A percentile compares a stretch with the other conserved stretches of the same genome.
Evolutionary conservation across 2,329 filamentous ascomycete species (phyloP).

Genomic region (Periconia macrospinosa): DNA sequence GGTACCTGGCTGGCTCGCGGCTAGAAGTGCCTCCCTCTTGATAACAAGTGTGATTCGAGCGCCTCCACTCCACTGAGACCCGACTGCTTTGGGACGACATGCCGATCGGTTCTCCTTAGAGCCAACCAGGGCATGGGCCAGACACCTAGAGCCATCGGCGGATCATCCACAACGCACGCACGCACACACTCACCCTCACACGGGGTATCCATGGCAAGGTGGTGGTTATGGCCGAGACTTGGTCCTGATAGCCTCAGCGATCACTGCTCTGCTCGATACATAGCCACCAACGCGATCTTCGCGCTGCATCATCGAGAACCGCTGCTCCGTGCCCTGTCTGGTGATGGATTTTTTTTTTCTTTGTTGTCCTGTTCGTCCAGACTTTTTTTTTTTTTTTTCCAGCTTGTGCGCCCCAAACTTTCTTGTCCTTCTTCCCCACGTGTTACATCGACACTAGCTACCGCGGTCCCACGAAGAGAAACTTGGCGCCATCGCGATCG

Average conservation of each 20-base stretch:
- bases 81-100: slow-evolving; percentile 16
- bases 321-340: slow-evolving; percentile 23
- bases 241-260: slow-evolving; percentile 24
- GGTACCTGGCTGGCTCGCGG: not conserved
- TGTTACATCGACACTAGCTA: no score
- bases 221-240: not conserved
- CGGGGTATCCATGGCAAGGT: no score
- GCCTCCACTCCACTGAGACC: no score
- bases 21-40: not conserved
- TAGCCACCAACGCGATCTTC: slow-evolving; percentile 11
- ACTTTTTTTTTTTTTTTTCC: not conserved
- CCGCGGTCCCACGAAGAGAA: slow-evolving; percentile 3
- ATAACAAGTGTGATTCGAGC: slow-evolving; percentile 9
- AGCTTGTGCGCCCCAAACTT: not conserved
- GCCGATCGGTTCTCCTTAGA: slow-evolving; percentile 26
- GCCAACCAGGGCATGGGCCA: slow-evolving; percentile 8
- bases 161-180: slow-evolving; percentile 19
- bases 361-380: not conserved
- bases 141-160: slow-evolving; percentile 12
- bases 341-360: not conserved
- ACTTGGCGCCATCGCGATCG: slow-evolving; percentile 34
- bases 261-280: slow-evolving; percentile 22
- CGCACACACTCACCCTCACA: no score
- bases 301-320: slow-evolving; percentile 18
- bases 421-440: no score